Base-by-base conservation (phyloP, 2,329 filamentous ascomycete species). In the Fusarium veterinarium region DNA sequence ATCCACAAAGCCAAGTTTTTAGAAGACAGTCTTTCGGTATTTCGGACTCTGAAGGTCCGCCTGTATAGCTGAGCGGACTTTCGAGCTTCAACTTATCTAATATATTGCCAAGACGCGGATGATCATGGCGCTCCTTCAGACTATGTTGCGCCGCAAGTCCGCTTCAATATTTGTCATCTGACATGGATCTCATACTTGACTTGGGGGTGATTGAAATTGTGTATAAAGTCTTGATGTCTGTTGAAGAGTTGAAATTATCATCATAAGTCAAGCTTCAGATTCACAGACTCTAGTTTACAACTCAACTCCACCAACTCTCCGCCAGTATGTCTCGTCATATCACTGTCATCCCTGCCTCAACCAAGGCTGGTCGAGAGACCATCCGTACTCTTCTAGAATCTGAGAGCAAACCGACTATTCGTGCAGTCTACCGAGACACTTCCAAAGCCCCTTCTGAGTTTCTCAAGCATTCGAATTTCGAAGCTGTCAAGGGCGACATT, bases 341-440 rank as follows among this genome's bases (percentile, higher is more conserved):
- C 60, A 78, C 79, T 9, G 60, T 82, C 30, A 41, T 82, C 3
- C 81, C 81, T 12, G 81, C 80, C 17, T 82, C 81, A 8, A 78
- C 79, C 20, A 73, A 77, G 45, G 79, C 76, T n/a, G 81, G 80
- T 19, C 70, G 67, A 35, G 77, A 76, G 17, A 77, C 79, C 1
- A 80, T 82, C 23, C 75, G 76, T 4, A 51, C 45, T 6, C 76
- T 82, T 4, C 61, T 82, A 1, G 55, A 59, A 8, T 72, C 76
- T 9, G 42, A 73, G 3, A 62, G 17, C 6, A 67, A 75, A 4
- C 75, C 73, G 1, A n/a, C 40, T 7, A 60, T 82, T 35, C 75
- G 73, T 5, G 80, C 73, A 6, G 71, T 81, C 51, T 82, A 82
- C 44, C 73, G 80, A 11, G 72, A 82, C 23, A 45, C 64, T 1